Percentiles rank a stretch among this genome's conserved stretches.
Conservation (phyloP, 176 grass and related monocot genomes). For the Carex kokanica region DNA sequence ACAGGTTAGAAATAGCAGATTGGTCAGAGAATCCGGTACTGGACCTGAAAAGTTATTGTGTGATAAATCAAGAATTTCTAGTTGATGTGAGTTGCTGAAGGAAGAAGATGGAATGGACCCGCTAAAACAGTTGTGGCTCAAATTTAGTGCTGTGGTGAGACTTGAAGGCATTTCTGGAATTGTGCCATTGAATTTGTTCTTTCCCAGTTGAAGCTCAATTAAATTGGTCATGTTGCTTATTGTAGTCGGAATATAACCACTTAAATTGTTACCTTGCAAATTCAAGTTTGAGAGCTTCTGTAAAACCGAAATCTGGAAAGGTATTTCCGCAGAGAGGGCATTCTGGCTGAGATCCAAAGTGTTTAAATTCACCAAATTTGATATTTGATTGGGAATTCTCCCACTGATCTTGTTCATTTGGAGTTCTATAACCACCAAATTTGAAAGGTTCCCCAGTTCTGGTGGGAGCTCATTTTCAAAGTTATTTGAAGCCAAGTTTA, state of each 20-base stretch:
- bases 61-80: constrained; percentile 75
- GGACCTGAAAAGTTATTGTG: constrained; percentile 54
- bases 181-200: too few species aligned
- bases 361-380: constrained; percentile 5
- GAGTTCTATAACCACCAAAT: constrained; percentile 44
- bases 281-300: constrained; percentile 25
- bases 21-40: constrained; percentile 8
- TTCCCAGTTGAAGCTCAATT: too few species aligned
- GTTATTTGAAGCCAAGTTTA: too few species aligned
- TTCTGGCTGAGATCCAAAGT: constrained; percentile 59
- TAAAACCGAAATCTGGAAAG: neutral
- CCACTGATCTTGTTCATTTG: constrained; percentile 40
- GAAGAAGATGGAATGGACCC: constrained; percentile 29
- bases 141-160: too few species aligned
- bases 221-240: too few species aligned
- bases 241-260: too few species aligned
- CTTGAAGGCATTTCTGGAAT: too few species aligned
- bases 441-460: constrained; percentile 25
- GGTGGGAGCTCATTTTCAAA: neutral
- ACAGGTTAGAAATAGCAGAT: neutral
- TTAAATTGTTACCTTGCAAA: constrained; percentile 32
- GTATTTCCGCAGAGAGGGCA: constrained; percentile 38
- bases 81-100: neutral
- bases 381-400: constrained; percentile 20
- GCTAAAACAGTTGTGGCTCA: too few species aligned